Conservation (phyloP, 306 rosid genomes). For the Citrullus mucosospermus region DNA sequence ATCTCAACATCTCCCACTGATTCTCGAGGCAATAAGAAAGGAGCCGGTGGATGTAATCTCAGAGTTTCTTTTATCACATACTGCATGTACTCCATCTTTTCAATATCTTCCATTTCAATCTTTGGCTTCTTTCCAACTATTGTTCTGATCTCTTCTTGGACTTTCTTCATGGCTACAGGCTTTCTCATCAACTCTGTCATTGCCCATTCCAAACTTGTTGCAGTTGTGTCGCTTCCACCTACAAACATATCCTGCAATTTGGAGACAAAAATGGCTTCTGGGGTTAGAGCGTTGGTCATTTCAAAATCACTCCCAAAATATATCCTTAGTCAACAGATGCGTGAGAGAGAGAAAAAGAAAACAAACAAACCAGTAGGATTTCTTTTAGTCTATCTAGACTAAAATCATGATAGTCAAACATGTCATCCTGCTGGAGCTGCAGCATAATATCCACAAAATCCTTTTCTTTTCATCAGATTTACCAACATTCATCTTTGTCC, state of each 20-base stretch:
- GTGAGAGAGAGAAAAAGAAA: too few species aligned
- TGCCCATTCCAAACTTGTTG: constrained; percentile 30
- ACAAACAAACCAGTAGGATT: background rate
- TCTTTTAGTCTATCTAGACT: too few species aligned
- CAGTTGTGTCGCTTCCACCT: constrained; percentile 17
- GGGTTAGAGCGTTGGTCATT: too few species aligned
- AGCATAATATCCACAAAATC: background rate
- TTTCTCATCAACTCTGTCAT: constrained; percentile 35
- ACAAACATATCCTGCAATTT: constrained; percentile 23
- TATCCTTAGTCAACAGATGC: too few species aligned
- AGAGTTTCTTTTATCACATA: constrained; percentile 32
- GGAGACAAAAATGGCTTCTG: too few species aligned
- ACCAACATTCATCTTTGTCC: background rate
- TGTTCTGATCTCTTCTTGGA: constrained; percentile 21
- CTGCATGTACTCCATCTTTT: constrained; percentile 23
- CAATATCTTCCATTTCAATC: constrained; percentile 22
- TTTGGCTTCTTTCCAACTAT: constrained; percentile 9
- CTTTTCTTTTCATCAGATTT: background rate
- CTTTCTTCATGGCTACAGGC: constrained; percentile 24
- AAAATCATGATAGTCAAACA: too few species aligned
- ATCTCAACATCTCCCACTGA: constrained; percentile 2
- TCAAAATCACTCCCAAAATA: too few species aligned
- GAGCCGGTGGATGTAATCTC: constrained; percentile 24
- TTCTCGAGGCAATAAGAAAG: constrained; percentile 27
- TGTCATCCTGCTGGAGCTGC: background rate